Evolutionary conservation across 768 basidiomycete genomes (phyloP), one percentile per base, ranked within the genome.

Genomic region (Epithele typhae): DNA sequence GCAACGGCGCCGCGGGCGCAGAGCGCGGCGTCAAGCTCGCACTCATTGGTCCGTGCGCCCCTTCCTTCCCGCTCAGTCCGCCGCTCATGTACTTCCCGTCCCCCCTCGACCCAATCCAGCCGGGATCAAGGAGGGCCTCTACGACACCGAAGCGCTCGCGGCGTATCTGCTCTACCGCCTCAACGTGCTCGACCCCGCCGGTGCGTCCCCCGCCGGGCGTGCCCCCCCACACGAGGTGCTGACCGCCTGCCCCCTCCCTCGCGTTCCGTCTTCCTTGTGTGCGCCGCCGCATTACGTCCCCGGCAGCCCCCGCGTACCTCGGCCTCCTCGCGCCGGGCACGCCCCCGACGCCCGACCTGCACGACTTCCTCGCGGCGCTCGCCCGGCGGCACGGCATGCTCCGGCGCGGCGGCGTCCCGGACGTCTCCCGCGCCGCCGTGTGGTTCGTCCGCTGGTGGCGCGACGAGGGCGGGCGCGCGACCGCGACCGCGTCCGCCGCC

Each of bases 1-100:
- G 96, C 1, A 79, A 73, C 48, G 96, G 96, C 4, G 74, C 78
- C 45, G 76, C 76, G 53, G 95, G 92, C 15, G 85, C 91, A 41
- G 96, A 99, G 66, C 76, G 90, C 59, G 95, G 90, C 10, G 76
- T 96, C 43, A 97, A 94, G 66, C 78, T 97, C 18, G 94, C 92
- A 39, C 69, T 97, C 48, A 97, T 96, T 36, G 89, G 94, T 90
- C 72, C 64, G 86, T 72, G 65, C 41, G 8, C 32, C 23, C 18
- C 18, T 3, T 22, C 18, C 18, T 1, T 17, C n/a, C 24, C 23
- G 23, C 24, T 19, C 10, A 34, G 11, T 37, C 33, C 34, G 42
- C 33, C 27, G 23, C 25, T 17, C 21, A 32, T 21, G 5, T 11
- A 47, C 43, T 25, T 32, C 37, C 22, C 8, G 23, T 30, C 14